Evolutionary conservation across 2,329 filamentous ascomycete species (phyloP), one percentile per base, ranked within the genome.

Genomic region (Stagonosporopsis rhizophila): DNA sequence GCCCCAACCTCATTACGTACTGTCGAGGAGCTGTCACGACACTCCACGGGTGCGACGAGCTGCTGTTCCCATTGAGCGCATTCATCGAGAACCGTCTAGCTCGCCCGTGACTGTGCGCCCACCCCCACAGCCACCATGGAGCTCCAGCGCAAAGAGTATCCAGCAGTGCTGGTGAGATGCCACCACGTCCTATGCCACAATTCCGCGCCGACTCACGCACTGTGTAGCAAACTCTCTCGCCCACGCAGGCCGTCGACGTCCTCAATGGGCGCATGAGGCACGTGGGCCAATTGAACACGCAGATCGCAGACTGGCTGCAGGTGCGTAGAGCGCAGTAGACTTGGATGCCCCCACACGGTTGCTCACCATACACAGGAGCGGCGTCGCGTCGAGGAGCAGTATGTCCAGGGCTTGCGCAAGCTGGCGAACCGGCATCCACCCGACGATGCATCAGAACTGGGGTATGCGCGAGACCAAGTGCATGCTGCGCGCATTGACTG

Each of bases 241-340:
- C 95, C 23, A 80, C 80, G 66, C 91, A 95, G 80, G 93, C 95
- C 58, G 90, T 92, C 35, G 84, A 86, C 51, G 85, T 92, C 57
- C 85, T 98, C 69, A 90, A 89, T 77, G 93, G 97, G 68, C 91
- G 95, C 71, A 86, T 98, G 67, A 90, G 90, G 77, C 86, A 92
- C 77, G 94, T 98, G 74, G 86, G 85, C 69, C 92, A 89, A 76
- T 81, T 96, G 79, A 97, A 99, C 78, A 79, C 82, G 67, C 92
- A 97, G 74, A 91, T 99, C 71, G 94, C 94, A 76, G 94, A 98
- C 79, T 99, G 94, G 92, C 85, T 99, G 60, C 90, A 94, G 88
- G 93, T 96, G 87, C n/a, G 72, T 78, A 79, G 23, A 23, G 7
- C 41, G 30, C 44, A 53, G 14, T 25, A 28, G 32, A 44, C 49